phyloP scores from a whole-genome alignment of 2,329 filamentous ascomycete species.

The Epichloe amarillans region DNA sequence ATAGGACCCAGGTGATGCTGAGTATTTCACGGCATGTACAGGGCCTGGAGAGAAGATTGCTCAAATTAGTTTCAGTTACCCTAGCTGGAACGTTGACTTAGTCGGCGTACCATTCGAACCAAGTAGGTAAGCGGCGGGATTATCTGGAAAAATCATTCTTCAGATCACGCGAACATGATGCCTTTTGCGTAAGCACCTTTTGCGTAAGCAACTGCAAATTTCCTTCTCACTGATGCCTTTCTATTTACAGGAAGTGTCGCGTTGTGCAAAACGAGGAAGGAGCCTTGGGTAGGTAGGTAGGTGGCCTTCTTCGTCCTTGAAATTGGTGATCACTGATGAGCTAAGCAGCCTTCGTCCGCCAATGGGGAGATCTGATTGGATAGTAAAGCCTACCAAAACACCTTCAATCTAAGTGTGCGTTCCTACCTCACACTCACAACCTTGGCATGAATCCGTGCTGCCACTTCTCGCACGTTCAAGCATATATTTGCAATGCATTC shows the following conservation, averaged over 20 bases:
- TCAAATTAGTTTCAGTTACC: not conserved
- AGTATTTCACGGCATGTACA: slow-evolving; percentile 61
- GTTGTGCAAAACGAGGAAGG: not conserved
- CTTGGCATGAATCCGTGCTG: not conserved
- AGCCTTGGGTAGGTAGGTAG: not conserved
- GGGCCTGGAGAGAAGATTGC: slow-evolving; percentile 35
- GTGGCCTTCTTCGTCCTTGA: not conserved
- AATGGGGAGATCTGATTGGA: slow-evolving; percentile 3
- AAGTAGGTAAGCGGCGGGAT: slow-evolving; percentile 40
- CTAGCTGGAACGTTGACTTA: not conserved
- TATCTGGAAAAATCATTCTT: slow-evolving; percentile 32
- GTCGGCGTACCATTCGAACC: slow-evolving; percentile 41
- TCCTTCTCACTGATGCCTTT: not conserved
- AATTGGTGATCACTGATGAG: not conserved
- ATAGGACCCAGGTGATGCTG: slow-evolving; percentile 58
- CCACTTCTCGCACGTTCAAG: not conserved
- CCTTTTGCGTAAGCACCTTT: not conserved
- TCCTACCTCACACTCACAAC: not conserved
- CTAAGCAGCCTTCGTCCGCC: not conserved
- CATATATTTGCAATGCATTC: not conserved
- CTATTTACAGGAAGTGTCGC: not conserved
- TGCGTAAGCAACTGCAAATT: not conserved
- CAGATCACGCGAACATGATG: not conserved
- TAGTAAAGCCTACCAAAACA: too few species aligned
- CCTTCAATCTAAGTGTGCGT: not conserved